These are phyloP conservation scores for Gamsiella multidivaricata DNA, from an alignment of 192 early-diverging fungal genomes.

Conservation along the genomic window DNA sequence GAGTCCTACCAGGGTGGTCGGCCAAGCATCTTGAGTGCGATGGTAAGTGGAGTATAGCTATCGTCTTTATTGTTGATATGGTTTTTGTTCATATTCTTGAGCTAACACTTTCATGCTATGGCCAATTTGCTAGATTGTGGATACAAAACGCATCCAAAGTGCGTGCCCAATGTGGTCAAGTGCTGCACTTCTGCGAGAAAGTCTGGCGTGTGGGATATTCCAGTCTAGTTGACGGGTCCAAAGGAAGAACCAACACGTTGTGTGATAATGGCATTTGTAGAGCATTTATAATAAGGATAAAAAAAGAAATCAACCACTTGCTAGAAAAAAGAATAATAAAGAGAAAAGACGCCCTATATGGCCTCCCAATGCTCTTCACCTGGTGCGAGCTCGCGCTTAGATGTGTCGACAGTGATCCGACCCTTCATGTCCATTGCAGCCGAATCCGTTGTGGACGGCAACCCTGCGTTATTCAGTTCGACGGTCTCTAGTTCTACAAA, in stretches of 20 bases:
- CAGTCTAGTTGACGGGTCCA: slow-evolving; percentile 21
- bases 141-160: slow-evolving; percentile 39
- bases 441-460: slow-evolving; percentile 15
- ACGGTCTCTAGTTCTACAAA: slow-evolving; percentile 29
- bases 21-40: slow-evolving; percentile 48
- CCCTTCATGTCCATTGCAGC: slow-evolving; percentile 32
- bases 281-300: no score
- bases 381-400: slow-evolving; percentile 8
- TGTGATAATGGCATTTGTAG: no score
- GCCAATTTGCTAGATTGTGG: slow-evolving; percentile 39
- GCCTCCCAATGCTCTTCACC: slow-evolving; percentile 31
- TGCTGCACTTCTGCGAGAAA: slow-evolving; percentile 44
- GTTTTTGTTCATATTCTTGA: not conserved
- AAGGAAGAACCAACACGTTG: not conserved
- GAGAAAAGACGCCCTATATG: not conserved
- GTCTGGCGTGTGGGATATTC: slow-evolving; percentile 38
- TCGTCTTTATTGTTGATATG: no score
- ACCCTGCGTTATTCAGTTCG: slow-evolving; percentile 18
- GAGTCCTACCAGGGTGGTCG: slow-evolving; percentile 45
- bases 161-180: slow-evolving; percentile 32
- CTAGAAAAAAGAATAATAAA: not conserved
- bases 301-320: no score
- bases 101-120: not conserved
- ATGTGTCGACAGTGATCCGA: slow-evolving; percentile 5
- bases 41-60: slow-evolving; percentile 20